phyloP scores from a whole-genome alignment of 2,329 filamentous ascomycete species.

The Bipolaris sorokiniana region DNA sequence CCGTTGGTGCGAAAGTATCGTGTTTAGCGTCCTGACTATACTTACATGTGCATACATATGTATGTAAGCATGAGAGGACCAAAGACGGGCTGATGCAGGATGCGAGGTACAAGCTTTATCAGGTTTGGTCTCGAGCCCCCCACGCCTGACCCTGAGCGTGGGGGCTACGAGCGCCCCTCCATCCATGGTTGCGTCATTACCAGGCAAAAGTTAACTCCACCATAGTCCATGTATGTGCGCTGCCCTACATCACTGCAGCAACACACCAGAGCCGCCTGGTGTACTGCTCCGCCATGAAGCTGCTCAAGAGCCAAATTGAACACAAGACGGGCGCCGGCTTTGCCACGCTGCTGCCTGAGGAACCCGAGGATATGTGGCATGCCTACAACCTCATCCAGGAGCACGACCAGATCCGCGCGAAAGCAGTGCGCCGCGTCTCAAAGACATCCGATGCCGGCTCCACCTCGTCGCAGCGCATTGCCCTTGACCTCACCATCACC shows the following conservation, averaged over 20 bases:
- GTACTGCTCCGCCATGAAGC: slow-evolving; percentile 58
- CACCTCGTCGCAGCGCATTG: slow-evolving; percentile 67
- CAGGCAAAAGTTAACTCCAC: background rate
- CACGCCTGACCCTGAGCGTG: background rate
- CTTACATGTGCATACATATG: too few relatives aligned
- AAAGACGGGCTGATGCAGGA: too few relatives aligned
- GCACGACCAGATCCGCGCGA: slow-evolving; percentile 68
- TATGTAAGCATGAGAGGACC: background rate
- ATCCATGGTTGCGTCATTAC: slow-evolving; percentile 20
- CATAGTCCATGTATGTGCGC: too few relatives aligned
- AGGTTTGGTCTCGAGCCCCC: background rate
- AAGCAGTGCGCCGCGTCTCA: slow-evolving; percentile 70
- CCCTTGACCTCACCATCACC: slow-evolving; percentile 68
- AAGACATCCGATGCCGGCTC: slow-evolving; percentile 66
- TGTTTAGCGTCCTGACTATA: too few relatives aligned
- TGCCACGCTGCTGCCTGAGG: slow-evolving; percentile 71
- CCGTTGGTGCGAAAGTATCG: too few relatives aligned
- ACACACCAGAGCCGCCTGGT: background rate
- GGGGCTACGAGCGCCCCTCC: slow-evolving; percentile 13
- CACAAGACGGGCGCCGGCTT: slow-evolving; percentile 66
- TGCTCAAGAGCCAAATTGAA: slow-evolving; percentile 71
- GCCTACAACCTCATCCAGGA: slow-evolving; percentile 75
- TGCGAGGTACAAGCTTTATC: background rate
- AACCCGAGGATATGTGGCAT: slow-evolving; percentile 82
- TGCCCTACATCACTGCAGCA: background rate